These are phyloP conservation scores for Keithomyces neogunnii DNA, from an alignment of 2,329 filamentous ascomycete genomes.

Conservation along the genomic window DNA sequence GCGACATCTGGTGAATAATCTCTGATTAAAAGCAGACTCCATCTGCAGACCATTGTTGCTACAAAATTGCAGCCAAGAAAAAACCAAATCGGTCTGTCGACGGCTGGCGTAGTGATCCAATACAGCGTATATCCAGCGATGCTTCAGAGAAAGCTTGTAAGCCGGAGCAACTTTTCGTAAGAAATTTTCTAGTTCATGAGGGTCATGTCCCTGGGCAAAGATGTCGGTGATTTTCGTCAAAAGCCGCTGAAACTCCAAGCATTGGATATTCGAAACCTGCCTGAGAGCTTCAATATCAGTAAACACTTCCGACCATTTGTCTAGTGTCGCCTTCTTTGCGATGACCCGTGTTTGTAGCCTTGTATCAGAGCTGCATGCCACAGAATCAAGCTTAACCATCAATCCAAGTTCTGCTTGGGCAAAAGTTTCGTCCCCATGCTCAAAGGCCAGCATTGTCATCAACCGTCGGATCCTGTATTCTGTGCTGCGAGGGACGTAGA, in stretches of 20 bases:
- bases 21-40: constrained; percentile 20
- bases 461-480: constrained; percentile 21
- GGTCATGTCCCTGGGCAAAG: constrained; percentile 17
- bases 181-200: constrained; percentile 19
- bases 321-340: constrained; percentile 18
- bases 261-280: constrained; percentile 8
- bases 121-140: constrained; percentile 20
- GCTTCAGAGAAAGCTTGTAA: constrained; percentile 18
- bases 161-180: constrained; percentile 17
- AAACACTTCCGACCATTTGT: constrained; percentile 18
- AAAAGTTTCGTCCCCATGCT: constrained; percentile 19
- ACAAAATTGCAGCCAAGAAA: constrained; percentile 25
- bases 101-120: constrained; percentile 21
- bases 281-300: constrained; percentile 15
- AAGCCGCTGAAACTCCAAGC: constrained; percentile 16
- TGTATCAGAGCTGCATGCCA: constrained; percentile 14
- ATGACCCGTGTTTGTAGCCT: constrained; percentile 19
- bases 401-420: constrained; percentile 16
- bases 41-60: constrained; percentile 17
- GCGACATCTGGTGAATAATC: constrained; percentile 20
- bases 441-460: constrained; percentile 17
- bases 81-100: constrained; percentile 18
- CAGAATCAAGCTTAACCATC: constrained; percentile 13
- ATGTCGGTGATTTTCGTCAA: constrained; percentile 25
- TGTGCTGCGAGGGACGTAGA: constrained; percentile 9